These are phyloP conservation scores for Fraxinus anomala DNA, from an alignment of 257 asterid genomes.

Conservation along the genomic window DNA sequence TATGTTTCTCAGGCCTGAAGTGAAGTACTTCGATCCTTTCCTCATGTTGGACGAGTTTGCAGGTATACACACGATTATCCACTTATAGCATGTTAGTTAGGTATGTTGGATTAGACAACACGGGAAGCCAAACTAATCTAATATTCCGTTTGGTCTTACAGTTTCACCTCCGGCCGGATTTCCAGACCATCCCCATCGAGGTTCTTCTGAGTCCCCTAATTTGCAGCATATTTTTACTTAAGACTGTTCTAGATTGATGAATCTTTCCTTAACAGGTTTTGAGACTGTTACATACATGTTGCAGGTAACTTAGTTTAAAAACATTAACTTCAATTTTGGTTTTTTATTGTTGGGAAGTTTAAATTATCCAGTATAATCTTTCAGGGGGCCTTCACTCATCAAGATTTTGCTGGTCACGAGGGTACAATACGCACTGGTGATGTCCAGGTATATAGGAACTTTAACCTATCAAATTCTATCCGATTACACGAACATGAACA, in stretches of 20 bases:
- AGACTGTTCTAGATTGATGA: neutral
- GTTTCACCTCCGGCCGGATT: constrained; percentile 96
- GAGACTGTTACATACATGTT: constrained; percentile 90
- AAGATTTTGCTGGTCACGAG: constrained; percentile 87
- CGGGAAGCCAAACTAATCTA: neutral
- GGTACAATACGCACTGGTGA: constrained; percentile 82
- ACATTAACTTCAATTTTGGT: neutral
- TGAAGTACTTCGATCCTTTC: constrained; percentile 84
- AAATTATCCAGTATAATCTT: neutral
- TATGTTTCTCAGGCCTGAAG: constrained; percentile 62
- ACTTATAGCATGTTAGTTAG: neutral
- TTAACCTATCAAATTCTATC: neutral
- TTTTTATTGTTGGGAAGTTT: neutral
- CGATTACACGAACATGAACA: neutral
- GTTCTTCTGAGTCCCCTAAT: constrained; percentile 30
- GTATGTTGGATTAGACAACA: neutral
- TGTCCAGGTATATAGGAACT: constrained; percentile 64
- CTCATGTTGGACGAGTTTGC: constrained; percentile 85
- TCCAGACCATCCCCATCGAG: constrained; percentile 98
- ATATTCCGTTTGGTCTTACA: constrained; percentile 29
- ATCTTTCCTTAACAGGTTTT: constrained; percentile 51
- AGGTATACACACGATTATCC: constrained; percentile 41
- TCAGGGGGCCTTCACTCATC: constrained; percentile 85
- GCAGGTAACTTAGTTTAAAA: constrained; percentile 41
- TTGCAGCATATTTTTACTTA: neutral